phyloP scores from a whole-genome alignment of 768 basidiomycete genomes.

The Mycena filopes region DNA sequence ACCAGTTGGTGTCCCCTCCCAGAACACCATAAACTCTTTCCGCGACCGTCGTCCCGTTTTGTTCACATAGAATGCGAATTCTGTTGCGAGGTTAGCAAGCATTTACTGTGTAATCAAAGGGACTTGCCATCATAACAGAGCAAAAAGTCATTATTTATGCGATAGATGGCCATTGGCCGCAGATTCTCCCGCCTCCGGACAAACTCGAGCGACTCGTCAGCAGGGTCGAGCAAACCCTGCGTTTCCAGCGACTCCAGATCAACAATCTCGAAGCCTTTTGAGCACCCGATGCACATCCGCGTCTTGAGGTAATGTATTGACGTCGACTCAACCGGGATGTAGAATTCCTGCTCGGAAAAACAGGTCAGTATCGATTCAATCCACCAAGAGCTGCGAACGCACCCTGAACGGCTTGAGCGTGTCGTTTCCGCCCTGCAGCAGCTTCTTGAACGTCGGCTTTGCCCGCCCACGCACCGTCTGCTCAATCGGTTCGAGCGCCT shows the following conservation, averaged over 20 bases:
- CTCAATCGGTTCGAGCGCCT: conserved; percentile 96
- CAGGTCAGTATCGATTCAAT: too few species aligned
- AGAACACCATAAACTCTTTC: conserved; percentile 93
- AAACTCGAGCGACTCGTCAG: conserved; percentile 92
- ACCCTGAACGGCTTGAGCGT: conserved; percentile 93
- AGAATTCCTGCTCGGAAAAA: conserved; percentile 80
- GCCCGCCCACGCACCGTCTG: conserved; percentile 80
- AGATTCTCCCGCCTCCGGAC: conserved; percentile 90
- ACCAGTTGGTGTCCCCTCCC: conserved; percentile 94
- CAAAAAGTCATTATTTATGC: conserved; percentile 96
- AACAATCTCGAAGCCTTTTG: conserved; percentile 98
- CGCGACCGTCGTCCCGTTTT: conserved; percentile 93
- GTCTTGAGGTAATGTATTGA: conserved; percentile 98
- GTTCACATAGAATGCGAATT: conserved; percentile 99
- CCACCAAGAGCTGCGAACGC: conserved; percentile 29
- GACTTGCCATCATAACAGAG: conserved; percentile 94
- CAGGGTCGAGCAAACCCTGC: conserved; percentile 93
- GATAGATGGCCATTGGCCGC: conserved; percentile 94
- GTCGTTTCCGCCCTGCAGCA: conserved; percentile 95
- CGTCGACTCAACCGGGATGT: conserved; percentile 96
- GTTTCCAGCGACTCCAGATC: conserved; percentile 98
- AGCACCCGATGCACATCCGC: conserved; percentile 95
- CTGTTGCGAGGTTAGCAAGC: conserved; percentile 53
- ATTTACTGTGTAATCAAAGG: neutral
- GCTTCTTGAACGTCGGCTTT: conserved; percentile 94